Base-by-base conservation (phyloP, 2,329 filamentous ascomycete genomes). In the Colletotrichum trifolii region DNA sequence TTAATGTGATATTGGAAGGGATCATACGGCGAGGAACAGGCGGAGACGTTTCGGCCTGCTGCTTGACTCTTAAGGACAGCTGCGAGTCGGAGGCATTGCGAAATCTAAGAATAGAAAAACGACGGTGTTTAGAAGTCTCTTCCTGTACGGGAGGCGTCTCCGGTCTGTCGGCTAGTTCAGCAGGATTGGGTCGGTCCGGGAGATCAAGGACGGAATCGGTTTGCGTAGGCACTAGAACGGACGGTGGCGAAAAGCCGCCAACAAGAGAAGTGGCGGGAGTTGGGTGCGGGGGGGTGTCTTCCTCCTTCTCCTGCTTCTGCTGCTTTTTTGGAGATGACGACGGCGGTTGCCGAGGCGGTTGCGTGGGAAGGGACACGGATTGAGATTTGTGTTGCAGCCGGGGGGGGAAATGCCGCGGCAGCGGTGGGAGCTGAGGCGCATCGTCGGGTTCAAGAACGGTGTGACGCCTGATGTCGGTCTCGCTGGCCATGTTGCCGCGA, bases 21-120 rank as follows among this genome's bases (percentile, higher is more conserved):
- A 48, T 79, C 77, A 69, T 87, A 88, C 82, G 85, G 78, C 79
- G 85, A 74, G 82, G 88, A 73, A 86, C 82, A 71, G 83, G 89
- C 72, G 83, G 87, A 25, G 82, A 78, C 70, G 81, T 84, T 72
- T 84, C 81, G 66, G 82, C 81, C 60, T 93, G 89, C 71, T 91
- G 87, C 75, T 90, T 94, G 56, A 91, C 90, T 75, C 88, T 87
- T 36, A 89, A 82, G 10, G 93, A 93, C 67, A 98, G 81, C 77
- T 97, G 94, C 54, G 94, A 91, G 79, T 98, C 95, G 8, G 94
- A 97, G 67, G 93, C 94, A 85, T 97, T 94, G 73, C 94, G 91
- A 76, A 96, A 94, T 73, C 91, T 90, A 79, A 97, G 82, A 77
- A 97, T 82, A 60, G 86, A 89, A 74, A 90, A 90, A 67, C 87